Evolutionary conservation across 495 filamentous ascomycete genomes (phyloP).

Genomic region (Hypoxylon perforatum): DNA sequence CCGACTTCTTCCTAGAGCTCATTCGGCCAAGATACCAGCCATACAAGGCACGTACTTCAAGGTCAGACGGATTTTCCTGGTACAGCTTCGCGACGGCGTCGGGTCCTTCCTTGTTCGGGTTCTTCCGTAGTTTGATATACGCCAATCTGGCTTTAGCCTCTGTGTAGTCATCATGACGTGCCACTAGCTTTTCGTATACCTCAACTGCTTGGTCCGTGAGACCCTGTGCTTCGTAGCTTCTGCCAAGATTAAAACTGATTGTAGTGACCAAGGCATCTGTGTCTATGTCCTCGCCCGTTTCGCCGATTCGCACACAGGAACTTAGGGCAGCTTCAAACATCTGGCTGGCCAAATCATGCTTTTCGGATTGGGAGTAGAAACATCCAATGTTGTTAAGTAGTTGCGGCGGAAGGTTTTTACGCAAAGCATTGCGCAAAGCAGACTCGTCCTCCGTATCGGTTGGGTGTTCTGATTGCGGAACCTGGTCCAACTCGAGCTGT

Average conservation of each 20-base stretch:
- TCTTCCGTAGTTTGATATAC: slow-evolving; percentile 87
- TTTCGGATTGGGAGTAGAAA: slow-evolving; percentile 89
- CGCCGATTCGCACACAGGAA: slow-evolving; percentile 80
- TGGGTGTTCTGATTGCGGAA: slow-evolving; percentile 74
- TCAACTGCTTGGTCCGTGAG: slow-evolving; percentile 84
- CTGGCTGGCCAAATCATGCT: slow-evolving; percentile 80
- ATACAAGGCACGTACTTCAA: slow-evolving; percentile 91
- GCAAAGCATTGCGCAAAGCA: slow-evolving; percentile 67
- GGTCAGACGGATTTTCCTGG: slow-evolving; percentile 78
- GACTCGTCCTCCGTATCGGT: slow-evolving; percentile 70
- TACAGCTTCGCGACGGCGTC: slow-evolving; percentile 84
- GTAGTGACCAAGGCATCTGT: slow-evolving; percentile 91
- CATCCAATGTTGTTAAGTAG: slow-evolving; percentile 97
- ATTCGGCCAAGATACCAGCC: slow-evolving; percentile 89
- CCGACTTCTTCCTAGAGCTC: slow-evolving; percentile 78
- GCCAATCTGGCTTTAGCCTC: slow-evolving; percentile 88
- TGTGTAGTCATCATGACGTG: slow-evolving; percentile 87
- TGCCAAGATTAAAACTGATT: slow-evolving; percentile 94
- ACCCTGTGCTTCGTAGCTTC: slow-evolving; percentile 90
- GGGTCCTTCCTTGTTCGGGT: slow-evolving; percentile 84
- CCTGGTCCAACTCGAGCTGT: slow-evolving; percentile 80
- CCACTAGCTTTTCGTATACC: slow-evolving; percentile 85
- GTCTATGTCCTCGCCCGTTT: slow-evolving; percentile 75
- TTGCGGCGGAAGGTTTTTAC: slow-evolving; percentile 84
- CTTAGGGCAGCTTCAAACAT: slow-evolving; percentile 89